These are phyloP conservation scores for Boletus eberwhitei DNA, from an alignment of 768 basidiomycete species.

Conservation along the genomic window DNA sequence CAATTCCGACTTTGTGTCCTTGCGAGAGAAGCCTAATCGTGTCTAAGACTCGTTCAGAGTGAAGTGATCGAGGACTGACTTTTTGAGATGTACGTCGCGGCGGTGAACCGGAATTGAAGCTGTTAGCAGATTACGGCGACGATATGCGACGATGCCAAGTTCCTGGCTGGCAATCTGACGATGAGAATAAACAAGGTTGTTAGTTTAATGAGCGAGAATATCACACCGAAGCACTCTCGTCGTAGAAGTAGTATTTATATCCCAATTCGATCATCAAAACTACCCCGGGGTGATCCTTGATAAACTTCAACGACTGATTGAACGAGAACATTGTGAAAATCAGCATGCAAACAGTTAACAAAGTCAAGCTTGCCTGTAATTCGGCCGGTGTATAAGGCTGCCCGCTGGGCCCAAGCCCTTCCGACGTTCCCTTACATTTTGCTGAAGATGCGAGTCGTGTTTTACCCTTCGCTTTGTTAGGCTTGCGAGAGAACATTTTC, in stretches of 20 bases:
- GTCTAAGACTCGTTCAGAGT: background rate
- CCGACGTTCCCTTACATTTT: slow-evolving; percentile 36
- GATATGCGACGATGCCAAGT: slow-evolving; percentile 74
- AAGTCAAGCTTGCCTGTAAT: slow-evolving; percentile 47
- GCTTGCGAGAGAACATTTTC: slow-evolving; percentile 42
- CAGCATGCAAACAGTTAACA: background rate
- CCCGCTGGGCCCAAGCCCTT: slow-evolving; percentile 61
- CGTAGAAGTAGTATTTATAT: slow-evolving; percentile 82
- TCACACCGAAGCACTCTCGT: slow-evolving; percentile 74
- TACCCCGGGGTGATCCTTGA: slow-evolving; percentile 60
- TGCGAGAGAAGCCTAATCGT: slow-evolving; percentile 60
- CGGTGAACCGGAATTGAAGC: slow-evolving; percentile 73
- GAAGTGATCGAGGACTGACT: slow-evolving; percentile 40
- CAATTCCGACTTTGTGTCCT: slow-evolving; percentile 81
- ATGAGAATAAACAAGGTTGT: slow-evolving; percentile 10
- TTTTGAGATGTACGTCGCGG: slow-evolving; percentile 70
- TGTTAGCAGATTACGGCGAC: slow-evolving; percentile 66
- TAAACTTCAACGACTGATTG: slow-evolving; percentile 44
- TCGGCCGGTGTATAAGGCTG: slow-evolving; percentile 75
- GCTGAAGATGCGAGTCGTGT: slow-evolving; percentile 24
- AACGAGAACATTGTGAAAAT: background rate
- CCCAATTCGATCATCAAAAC: slow-evolving; percentile 80
- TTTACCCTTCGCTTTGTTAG: slow-evolving; percentile 37
- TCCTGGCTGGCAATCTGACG: slow-evolving; percentile 67
- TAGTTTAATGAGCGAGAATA: background rate